phyloP scores from a whole-genome alignment of 805 yeast genomes.

The Yarrowia keelungensis region DNA sequence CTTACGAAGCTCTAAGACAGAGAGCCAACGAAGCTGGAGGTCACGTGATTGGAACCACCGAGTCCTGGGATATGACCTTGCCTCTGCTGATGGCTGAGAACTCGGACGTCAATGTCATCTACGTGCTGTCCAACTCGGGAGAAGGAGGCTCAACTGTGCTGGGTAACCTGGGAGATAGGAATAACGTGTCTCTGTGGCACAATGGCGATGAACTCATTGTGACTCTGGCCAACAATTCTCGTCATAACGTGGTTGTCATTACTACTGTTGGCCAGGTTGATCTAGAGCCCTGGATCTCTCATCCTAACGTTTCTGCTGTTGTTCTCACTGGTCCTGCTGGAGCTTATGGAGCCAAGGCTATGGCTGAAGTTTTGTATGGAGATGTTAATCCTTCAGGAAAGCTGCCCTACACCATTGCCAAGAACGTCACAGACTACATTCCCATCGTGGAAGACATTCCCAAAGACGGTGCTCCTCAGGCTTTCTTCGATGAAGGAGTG shows the following conservation, averaged over 20 bases:
- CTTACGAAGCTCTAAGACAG: slow-evolving; percentile 60
- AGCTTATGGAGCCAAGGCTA: slow-evolving; percentile 61
- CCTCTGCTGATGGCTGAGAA: neutral
- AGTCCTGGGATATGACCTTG: slow-evolving; percentile 1
- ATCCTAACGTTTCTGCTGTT: slow-evolving; percentile 65
- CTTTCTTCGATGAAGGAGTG: slow-evolving; percentile 53
- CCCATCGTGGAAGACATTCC: slow-evolving; percentile 55
- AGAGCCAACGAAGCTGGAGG: slow-evolving; percentile 50
- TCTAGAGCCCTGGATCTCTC: slow-evolving; percentile 62
- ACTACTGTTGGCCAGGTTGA: slow-evolving; percentile 67
- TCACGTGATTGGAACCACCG: slow-evolving; percentile 1
- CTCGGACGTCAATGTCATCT: slow-evolving; percentile 60
- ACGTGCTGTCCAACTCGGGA: slow-evolving; percentile 63
- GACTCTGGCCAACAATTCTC: slow-evolving; percentile 58
- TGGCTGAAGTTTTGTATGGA: slow-evolving; percentile 66
- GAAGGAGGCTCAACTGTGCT: slow-evolving; percentile 58
- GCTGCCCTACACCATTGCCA: slow-evolving; percentile 70
- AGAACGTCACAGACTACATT: slow-evolving; percentile 57
- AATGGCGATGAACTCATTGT: slow-evolving; percentile 63
- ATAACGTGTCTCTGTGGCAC: slow-evolving; percentile 62
- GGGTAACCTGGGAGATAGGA: slow-evolving; percentile 62
- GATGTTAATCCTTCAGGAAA: slow-evolving; percentile 68
- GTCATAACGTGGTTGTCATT: slow-evolving; percentile 63
- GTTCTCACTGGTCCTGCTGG: slow-evolving; percentile 64
- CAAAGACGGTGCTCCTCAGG: slow-evolving; percentile 51